Evolutionary conservation across 306 rosid genomes (phyloP).

Genomic region (Quercus bicolor): DNA sequence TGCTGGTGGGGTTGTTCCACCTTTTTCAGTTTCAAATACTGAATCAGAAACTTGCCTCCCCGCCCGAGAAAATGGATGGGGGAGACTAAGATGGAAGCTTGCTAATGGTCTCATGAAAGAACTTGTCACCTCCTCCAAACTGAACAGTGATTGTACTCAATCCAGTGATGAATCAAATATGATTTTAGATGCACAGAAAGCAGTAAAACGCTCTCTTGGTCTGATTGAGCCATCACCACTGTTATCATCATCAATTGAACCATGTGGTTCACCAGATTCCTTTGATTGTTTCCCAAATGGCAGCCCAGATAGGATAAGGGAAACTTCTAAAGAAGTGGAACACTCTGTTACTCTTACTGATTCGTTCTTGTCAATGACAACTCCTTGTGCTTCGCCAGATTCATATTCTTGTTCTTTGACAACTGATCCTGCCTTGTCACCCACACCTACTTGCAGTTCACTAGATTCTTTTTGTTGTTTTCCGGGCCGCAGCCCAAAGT

Average conservation of each 20-base stretch:
- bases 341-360: slow-evolving; percentile 27
- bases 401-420: slow-evolving; percentile 51
- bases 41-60: slow-evolving; percentile 87
- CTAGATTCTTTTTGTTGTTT: slow-evolving; percentile 59
- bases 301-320: slow-evolving; percentile 37
- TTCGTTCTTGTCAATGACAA: slow-evolving; percentile 31
- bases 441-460: slow-evolving; percentile 40
- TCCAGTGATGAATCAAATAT: slow-evolving; percentile 26
- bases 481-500: slow-evolving; percentile 40
- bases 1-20: slow-evolving; percentile 92
- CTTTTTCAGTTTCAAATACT: slow-evolving; percentile 50
- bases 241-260: slow-evolving; percentile 38
- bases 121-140: slow-evolving; percentile 44
- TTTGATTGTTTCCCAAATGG: slow-evolving; percentile 48
- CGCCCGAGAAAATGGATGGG: slow-evolving; percentile 78
- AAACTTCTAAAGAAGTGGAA: slow-evolving; percentile 28
- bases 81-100: slow-evolving; percentile 57
- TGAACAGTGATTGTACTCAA: slow-evolving; percentile 29
- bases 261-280: slow-evolving; percentile 67
- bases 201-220: slow-evolving; percentile 30
- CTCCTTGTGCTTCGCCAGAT: slow-evolving; percentile 47
- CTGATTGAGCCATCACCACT: slow-evolving; percentile 41
- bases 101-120: slow-evolving; percentile 58
- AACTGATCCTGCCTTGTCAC: slow-evolving; percentile 35
- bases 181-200: slow-evolving; percentile 25